A percentile compares a stretch with the other conserved stretches of the same genome.
These are phyloP conservation scores for Nicotiana obtusifolia DNA, from an alignment of 257 asterid species.

Conservation along the genomic window DNA sequence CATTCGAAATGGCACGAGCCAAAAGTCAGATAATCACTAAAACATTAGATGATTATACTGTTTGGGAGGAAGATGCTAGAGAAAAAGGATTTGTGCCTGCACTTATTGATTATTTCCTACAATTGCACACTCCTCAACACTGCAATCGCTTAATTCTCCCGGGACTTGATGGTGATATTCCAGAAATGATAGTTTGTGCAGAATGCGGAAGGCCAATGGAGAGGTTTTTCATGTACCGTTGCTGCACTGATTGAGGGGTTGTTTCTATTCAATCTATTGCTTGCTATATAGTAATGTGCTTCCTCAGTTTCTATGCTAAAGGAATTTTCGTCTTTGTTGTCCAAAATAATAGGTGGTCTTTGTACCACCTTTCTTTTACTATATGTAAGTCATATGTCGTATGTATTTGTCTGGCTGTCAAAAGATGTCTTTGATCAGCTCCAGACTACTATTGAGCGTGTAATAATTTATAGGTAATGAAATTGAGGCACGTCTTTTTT, in stretches of 20 bases:
- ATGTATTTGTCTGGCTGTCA: background rate
- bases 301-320: background rate
- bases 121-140: slow-evolving; percentile 50
- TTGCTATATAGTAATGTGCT: background rate
- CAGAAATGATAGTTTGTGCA: slow-evolving; percentile 67
- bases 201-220: slow-evolving; percentile 76
- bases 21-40: slow-evolving; percentile 36
- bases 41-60: slow-evolving; percentile 31
- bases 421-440: background rate
- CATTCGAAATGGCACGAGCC: slow-evolving; percentile 52
- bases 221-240: slow-evolving; percentile 73
- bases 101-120: slow-evolving; percentile 32
- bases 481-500: background rate
- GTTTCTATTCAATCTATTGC: background rate
- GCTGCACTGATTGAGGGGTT: slow-evolving; percentile 55
- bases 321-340: background rate
- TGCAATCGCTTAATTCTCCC: slow-evolving; percentile 71
- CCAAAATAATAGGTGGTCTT: slow-evolving; percentile 8
- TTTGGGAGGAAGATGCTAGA: slow-evolving; percentile 44
- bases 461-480: slow-evolving; percentile 4
- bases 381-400: background rate
- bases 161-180: slow-evolving; percentile 56
- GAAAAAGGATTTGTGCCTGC: slow-evolving; percentile 52
- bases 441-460: background rate
- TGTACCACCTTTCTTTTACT: background rate